Evolutionary conservation across 306 rosid genomes (phyloP), one percentile per base, ranked within the genome.

Genomic region (Adenanthera pavonina): DNA sequence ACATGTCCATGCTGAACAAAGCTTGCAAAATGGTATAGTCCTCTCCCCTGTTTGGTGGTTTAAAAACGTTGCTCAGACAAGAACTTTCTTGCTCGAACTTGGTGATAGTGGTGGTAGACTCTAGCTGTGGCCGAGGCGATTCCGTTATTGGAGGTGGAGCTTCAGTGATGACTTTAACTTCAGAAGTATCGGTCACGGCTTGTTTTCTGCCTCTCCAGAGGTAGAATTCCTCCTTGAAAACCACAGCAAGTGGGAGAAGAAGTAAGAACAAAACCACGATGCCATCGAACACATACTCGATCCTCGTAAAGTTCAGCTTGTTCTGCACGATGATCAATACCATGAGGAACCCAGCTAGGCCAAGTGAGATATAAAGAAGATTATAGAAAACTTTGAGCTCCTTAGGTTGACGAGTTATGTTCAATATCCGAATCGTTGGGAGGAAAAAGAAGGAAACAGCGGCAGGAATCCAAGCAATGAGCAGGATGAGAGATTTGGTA

Each of bases 21-120:
- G 90, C 97, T 84, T 92, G 97, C n/a, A 87, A 60, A 4, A 92
- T 90, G 1, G 87, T 88, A 85, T 88, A 86, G 74, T 90, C 97
- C 56, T 92, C 97, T 19, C 97, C 97, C 80, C 94, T 92, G 6
- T 76, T 73, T 0, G 97, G 97, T 0, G 91, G 89, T 1, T 78
- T 90, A 75, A 89, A 83, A 0, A 80, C 68, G 8, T 73, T 88
- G 48, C 59, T 35, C 30, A 69, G 17, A 75, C 90, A 84, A 34
- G 85, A 81, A 13, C 4, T 69, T 41, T 12, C 10, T 75, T 51
- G 61, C 52, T 76, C 54, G 33, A 48, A 25, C 38, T 2, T 33
- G 14, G 76, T 12, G 40, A 80, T 44, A 1, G 76, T 41, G 41
- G 64, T 46, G 34, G 25, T 43, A 48, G 40, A 76, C 76, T 72